A percentile compares a stretch with the other conserved stretches of the same genome.
phyloP scores from a whole-genome alignment of 2,329 filamentous ascomycete genomes.

The Cordyceps sp. region DNA sequence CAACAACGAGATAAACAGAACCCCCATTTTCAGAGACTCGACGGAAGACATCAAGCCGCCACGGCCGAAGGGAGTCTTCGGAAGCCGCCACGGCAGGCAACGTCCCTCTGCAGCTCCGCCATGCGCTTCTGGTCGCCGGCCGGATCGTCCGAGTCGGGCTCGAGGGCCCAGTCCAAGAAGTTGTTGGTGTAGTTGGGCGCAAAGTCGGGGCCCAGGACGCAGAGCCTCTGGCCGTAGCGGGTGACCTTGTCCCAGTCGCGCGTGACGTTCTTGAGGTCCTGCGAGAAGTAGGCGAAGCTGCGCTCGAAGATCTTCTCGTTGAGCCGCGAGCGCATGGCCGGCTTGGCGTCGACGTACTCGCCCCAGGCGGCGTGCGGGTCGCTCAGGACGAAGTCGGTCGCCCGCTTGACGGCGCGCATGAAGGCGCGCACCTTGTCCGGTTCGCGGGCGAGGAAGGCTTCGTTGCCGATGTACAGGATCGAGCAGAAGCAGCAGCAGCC shows the following conservation, averaged over 20 bases:
- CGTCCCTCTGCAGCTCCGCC: constrained; percentile 48
- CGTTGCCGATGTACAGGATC: constrained; percentile 68
- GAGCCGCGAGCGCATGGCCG: constrained; percentile 47
- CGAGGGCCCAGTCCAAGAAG: constrained; percentile 49
- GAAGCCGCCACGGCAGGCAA: constrained; percentile 50
- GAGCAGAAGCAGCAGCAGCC: constrained; percentile 77
- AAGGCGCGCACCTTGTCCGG: constrained; percentile 51
- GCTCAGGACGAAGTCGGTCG: constrained; percentile 55
- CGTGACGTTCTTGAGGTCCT: constrained; percentile 56
- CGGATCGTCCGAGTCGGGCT: constrained; percentile 48
- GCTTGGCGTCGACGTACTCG: constrained; percentile 58
- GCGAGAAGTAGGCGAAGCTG: constrained; percentile 60
- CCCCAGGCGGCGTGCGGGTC: constrained; percentile 46
- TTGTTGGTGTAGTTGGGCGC: constrained; percentile 60
- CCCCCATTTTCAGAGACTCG: no score
- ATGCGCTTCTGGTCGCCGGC: constrained; percentile 61
- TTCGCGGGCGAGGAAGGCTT: constrained; percentile 48
- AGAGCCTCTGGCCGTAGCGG: constrained; percentile 56
- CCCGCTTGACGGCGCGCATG: constrained; percentile 55
- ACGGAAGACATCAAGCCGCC: no score
- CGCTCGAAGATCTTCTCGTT: constrained; percentile 71
- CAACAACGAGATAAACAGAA: no score
- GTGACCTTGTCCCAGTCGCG: constrained; percentile 70
- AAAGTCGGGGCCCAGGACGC: constrained; percentile 46
- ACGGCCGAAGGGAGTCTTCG: constrained; percentile 21